phyloP scores from a whole-genome alignment of 805 yeast species.

The Zygotorulaspora danielsina region DNA sequence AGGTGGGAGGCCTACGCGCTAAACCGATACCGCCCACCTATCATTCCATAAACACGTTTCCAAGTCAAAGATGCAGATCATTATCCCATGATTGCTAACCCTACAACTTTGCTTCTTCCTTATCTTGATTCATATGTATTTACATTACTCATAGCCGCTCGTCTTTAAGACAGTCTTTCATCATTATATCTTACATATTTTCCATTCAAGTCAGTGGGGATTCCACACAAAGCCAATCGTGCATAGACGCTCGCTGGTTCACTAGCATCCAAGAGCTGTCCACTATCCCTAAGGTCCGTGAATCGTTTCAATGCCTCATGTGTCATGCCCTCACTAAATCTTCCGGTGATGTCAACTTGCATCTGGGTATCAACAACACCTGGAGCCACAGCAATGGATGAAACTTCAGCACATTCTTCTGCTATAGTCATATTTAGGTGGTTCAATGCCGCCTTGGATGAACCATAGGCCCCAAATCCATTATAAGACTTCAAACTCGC shows the following conservation, averaged over 20 bases:
- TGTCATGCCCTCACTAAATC: constrained; percentile 53
- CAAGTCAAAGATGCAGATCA: too few relatives aligned
- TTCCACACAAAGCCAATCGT: constrained; percentile 58
- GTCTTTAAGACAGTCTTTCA: constrained; percentile 6
- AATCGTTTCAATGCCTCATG: constrained; percentile 57
- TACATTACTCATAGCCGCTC: too few relatives aligned
- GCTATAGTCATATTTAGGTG: constrained; percentile 66
- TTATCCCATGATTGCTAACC: too few relatives aligned
- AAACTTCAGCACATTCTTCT: constrained; percentile 53
- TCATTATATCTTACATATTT: constrained; percentile 61
- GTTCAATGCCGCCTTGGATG: constrained; percentile 88
- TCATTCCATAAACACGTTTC: too few relatives aligned
- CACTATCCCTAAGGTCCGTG: constrained; percentile 53
- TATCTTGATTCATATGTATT: too few relatives aligned
- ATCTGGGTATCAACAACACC: constrained; percentile 91
- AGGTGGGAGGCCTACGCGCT: too few relatives aligned
- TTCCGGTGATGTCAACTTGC: constrained; percentile 76
- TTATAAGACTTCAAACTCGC: constrained; percentile 53
- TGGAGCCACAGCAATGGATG: constrained; percentile 75
- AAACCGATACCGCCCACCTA: too few relatives aligned
- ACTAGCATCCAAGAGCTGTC: constrained; percentile 60
- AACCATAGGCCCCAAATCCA: constrained; percentile 89
- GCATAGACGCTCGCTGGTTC: constrained; percentile 71
- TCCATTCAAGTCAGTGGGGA: constrained; percentile 59
- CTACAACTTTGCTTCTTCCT: too few relatives aligned